Evolutionary conservation across 1,284 basidiomycete species (phyloP).

Genomic region (Ustilago nuda): DNA sequence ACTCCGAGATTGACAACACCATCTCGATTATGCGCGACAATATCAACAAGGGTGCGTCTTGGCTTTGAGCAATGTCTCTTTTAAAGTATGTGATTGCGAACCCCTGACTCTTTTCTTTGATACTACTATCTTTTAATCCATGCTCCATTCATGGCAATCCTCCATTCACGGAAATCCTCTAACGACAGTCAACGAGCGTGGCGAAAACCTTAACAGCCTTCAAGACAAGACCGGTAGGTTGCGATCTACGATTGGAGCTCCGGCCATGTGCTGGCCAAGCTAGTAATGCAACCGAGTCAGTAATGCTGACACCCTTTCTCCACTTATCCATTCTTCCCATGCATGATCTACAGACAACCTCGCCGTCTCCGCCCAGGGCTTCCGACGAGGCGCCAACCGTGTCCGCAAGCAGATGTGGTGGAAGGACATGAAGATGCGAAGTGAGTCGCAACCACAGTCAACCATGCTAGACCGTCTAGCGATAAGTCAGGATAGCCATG

Average conservation of each 20-base stretch:
- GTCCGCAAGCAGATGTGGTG: slow-evolving; percentile 90
- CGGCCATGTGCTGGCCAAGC: background rate
- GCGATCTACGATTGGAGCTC: background rate
- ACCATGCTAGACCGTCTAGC: background rate
- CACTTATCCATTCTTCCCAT: background rate
- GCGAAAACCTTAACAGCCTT: slow-evolving; percentile 90
- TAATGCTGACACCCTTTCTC: slow-evolving; percentile 3
- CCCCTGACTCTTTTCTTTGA: slow-evolving; percentile 9
- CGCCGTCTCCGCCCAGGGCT: slow-evolving; percentile 98
- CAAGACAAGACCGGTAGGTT: slow-evolving; percentile 96
- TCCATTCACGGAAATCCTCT: background rate
- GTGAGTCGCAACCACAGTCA: slow-evolving; percentile 22
- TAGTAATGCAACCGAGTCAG: background rate
- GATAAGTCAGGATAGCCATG: background rate
- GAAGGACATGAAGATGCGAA: slow-evolving; percentile 61
- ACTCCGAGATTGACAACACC: slow-evolving; percentile 68
- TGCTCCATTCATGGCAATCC: background rate
- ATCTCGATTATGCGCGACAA: slow-evolving; percentile 94
- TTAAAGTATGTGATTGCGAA: background rate
- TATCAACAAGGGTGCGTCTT: slow-evolving; percentile 72
- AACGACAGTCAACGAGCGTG: slow-evolving; percentile 85
- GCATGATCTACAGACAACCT: slow-evolving; percentile 79
- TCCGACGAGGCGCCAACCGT: slow-evolving; percentile 94
- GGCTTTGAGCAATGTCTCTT: background rate
- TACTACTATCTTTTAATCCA: background rate